Evolutionary conservation across 306 rosid genomes (phyloP), one percentile per base, ranked within the genome.

Genomic region (Medicago truncatula): DNA sequence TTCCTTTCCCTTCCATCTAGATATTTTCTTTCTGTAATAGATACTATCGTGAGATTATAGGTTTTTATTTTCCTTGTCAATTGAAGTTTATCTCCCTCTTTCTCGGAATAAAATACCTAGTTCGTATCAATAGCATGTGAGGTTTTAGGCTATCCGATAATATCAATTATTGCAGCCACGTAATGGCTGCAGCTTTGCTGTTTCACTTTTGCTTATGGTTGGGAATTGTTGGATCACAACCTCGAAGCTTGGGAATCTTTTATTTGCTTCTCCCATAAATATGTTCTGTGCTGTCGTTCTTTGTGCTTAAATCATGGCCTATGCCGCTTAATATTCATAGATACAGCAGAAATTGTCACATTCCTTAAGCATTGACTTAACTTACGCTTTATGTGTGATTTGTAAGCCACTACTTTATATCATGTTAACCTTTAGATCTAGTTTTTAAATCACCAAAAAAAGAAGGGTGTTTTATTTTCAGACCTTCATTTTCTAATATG

Each of bases 221-320:
- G 40, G 39, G 39, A 57, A 38, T 43, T 66, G 49, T 28, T 43
- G 64, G 72, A 25, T 43, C 62, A 17, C 50, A 57, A 71, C 66
- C 52, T 76, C 20, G 57, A 54, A 43, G 25, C 64, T 47, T 47
- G 44, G 15, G 25, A 52, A 50, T 61, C 41, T 67, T 75, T 49
- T 49, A 73, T 38, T 74, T 78, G 74, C 65, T 73, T 67, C 65
- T 67, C 63, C 76, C 50, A 10, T 28, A 60, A 71, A 46, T 65
- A 34, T 77, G 73, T 13, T 67, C 52, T 34, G 28, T 70, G 56
- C 64, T 66, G 70, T 47, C 43, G 17, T 49, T 46, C 56, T 72
- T 38, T 73, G 50, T 40, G 71, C 57, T 64, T 21, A 36, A 67
- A 15, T 63, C 71, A 70, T 39, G 46, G n/a, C 41, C 13, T 13